Percentiles rank a stretch among this genome's conserved stretches.
Evolutionary conservation across 305 asterid species (phyloP).

Genomic region (Solanum hybrid): DNA sequence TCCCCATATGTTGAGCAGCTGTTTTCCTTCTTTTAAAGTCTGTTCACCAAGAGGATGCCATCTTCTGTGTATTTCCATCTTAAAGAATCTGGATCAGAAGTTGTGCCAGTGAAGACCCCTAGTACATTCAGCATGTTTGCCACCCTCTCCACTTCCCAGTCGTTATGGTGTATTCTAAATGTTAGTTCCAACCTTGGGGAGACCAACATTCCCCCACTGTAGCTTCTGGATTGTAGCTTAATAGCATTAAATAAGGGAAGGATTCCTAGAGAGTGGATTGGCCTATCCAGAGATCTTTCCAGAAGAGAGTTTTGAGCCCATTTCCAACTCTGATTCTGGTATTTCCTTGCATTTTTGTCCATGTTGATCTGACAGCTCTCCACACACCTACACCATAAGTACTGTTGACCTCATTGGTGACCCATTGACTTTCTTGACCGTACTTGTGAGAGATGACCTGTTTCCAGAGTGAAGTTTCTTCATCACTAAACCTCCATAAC

Average conservation of each 20-base stretch:
- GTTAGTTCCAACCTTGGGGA: not conserved
- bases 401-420: not conserved
- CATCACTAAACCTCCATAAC: not conserved
- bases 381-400: not conserved
- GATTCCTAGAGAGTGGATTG: not conserved
- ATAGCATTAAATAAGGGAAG: not conserved
- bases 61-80: not conserved
- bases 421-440: not conserved
- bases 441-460: not conserved
- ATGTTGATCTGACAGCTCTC: not conserved
- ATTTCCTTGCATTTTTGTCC: not conserved
- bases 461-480: not conserved
- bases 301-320: not conserved
- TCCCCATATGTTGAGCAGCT: not conserved
- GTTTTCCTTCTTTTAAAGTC: not conserved
- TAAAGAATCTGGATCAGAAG: not conserved
- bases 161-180: not conserved
- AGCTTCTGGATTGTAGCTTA: not conserved
- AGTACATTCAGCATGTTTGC: not conserved
- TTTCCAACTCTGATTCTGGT: not conserved
- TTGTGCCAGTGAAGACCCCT: not conserved
- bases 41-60: not conserved
- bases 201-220: not conserved
- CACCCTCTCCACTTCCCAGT: not conserved
- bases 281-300: not conserved